Base-by-base conservation (phyloP, 495 filamentous ascomycete genomes). In the Talaromyces ruber region DNA sequence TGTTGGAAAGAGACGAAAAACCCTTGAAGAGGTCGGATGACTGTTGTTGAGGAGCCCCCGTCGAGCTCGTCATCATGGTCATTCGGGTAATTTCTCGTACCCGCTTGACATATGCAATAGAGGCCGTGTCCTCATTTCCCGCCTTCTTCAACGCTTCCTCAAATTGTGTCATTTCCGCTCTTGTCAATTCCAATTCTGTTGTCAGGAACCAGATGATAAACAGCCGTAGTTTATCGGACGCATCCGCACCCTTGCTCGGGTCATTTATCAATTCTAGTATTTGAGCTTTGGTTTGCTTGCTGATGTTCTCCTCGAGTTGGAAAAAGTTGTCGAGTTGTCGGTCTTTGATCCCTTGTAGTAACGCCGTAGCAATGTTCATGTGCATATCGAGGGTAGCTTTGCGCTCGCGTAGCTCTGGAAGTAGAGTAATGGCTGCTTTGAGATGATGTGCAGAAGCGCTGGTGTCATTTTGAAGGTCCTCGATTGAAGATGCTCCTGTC, bases 141-240 rank as follows among this genome's bases (percentile, higher is more conserved):
- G 86, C 84, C 26, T 81, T 81, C 52, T 85, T 85, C 29, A 99
- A 79, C 0, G 92, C 89, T 78, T 95, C 88, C 71, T 96, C 92
- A 63, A 97, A 96, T 56, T 88, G 84, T 60, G 83, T 82, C 85
- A 96, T 89, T 61, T 98, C 95, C 0, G 82, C 77, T 58, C 89
- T 85, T 51, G 83, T 85, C 22, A 97, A 81, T 64, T 98, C 91
- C 63, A 91, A 89, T 70, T 98, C 95, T 2, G 91, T 96, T 72
- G 92, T 97, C 34, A 98, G 80, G 77, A 90, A 96, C 94, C 94
- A 98, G 69, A 98, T 97, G 59, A 98, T 87, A 74, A 98, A 99
- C 30, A 97, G 72, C 21, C 94, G 82, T 6, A 98, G 82, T 72
- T 98, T 98, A 66, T 99, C 94, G 14, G 85, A 74, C 4, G 95